Percentiles rank a stretch among this genome's conserved stretches.
phyloP scores from a whole-genome alignment of 495 filamentous ascomycete species.

The Eremomyces bilateralis region DNA sequence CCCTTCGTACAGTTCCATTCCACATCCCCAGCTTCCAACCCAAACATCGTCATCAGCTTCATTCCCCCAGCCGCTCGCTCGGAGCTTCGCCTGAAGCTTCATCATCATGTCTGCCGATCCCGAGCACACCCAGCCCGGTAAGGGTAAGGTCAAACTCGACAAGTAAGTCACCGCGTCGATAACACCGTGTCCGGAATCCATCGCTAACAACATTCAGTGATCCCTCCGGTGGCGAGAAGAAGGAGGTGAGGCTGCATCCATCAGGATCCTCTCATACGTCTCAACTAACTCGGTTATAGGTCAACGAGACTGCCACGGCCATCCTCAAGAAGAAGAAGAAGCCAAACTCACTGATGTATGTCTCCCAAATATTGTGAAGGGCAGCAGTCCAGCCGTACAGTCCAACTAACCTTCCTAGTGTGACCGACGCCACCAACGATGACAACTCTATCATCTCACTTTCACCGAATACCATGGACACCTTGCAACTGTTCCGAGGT shows the following conservation, averaged over 20 bases:
- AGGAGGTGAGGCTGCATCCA: constrained; percentile 39
- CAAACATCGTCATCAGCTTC: too few species aligned
- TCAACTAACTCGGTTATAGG: constrained; percentile 24
- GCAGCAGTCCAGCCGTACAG: background rate
- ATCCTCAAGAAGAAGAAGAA: constrained; percentile 99
- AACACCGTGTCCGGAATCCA: constrained; percentile 7
- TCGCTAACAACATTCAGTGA: constrained; percentile 38
- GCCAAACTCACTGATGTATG: constrained; percentile 92
- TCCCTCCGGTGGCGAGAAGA: constrained; percentile 69
- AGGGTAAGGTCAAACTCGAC: constrained; percentile 52
- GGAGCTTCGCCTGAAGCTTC: too few species aligned
- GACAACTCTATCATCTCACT: constrained; percentile 98
- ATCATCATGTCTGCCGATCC: constrained; percentile 44
- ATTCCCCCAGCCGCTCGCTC: too few species aligned
- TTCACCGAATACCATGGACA: constrained; percentile 98
- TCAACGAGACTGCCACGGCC: constrained; percentile 83
- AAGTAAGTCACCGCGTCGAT: constrained; percentile 36
- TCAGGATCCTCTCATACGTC: constrained; percentile 3
- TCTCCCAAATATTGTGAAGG: background rate
- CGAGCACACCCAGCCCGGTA: constrained; percentile 50
- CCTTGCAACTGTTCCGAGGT: constrained; percentile 89
- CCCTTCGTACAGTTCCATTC: too few species aligned
- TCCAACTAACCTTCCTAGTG: constrained; percentile 28
- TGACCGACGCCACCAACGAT: constrained; percentile 95
- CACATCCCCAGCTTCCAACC: too few species aligned